Evolutionary conservation across 2,329 filamentous ascomycete genomes (phyloP), one percentile per base, ranked within the genome.

Genomic region (Sporothrix pseudoabietina): DNA sequence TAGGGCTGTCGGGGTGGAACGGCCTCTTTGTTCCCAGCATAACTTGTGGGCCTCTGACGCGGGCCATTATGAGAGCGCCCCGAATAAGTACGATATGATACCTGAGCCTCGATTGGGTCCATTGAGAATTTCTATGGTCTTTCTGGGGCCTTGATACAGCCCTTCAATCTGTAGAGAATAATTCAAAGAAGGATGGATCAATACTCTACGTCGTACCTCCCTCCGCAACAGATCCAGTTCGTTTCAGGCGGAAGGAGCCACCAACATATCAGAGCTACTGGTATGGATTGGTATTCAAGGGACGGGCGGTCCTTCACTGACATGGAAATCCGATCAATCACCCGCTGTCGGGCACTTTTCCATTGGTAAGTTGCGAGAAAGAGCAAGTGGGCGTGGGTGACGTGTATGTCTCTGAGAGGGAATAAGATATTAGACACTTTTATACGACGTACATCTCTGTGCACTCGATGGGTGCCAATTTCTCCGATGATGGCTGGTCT

Each of bases 371-470:
- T 26, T 26, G 2, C 26, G 55, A 16, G 32, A 65, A 65, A 35
- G 59, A 65, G 39, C n/a, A 41, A 63, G 26, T 59, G 57, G 39
- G 61, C 39, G 12, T 66, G 61, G 55, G 35, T 66, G 61, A 66
- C 32, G 39, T 47, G 61, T 66, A 39, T 47, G 35, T 65, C 57
- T 63, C 61, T 47, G 10, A 47, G 35, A 22, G 8, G 35, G 35
- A 4, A 22, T 66, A 39, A 65, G 59, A 65, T 65, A 65, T 44
- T 65, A 26, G n/a, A 26, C 32, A 41, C 7, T 30, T 55, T 55
- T 55, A n/a, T n/a, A n/a, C n/a, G n/a, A n/a, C n/a, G 16, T 16
- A 10, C 26, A 26, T 59, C 47, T 14, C 9, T 66, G 39, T 39
- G 22, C 12, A 39, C 4, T 19, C 57, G n/a, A 5, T 16, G 32